Conservation (phyloP, 306 rosid species). For the Quercus suber region DNA sequence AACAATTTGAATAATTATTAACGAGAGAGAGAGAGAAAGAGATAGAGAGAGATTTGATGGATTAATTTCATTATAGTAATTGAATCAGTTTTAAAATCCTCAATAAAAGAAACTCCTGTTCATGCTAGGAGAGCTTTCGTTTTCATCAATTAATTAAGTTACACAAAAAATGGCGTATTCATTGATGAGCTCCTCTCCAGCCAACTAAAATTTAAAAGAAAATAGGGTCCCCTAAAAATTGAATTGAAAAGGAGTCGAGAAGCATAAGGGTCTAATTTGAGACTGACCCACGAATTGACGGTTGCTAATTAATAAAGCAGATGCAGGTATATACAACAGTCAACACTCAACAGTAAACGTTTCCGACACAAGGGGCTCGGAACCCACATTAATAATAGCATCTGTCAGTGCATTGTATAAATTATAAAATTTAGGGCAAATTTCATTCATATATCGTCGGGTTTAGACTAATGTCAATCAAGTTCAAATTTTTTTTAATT, state of each 20-base stretch:
- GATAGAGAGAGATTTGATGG: constrained; percentile 13
- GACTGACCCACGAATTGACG: constrained; percentile 20
- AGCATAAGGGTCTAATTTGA: constrained; percentile 23
- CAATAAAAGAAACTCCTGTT: too few species aligned
- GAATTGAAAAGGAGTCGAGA: constrained; percentile 9
- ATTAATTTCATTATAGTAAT: neutral
- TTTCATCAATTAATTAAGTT: constrained; percentile 26
- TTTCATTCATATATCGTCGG: fast-evolving
- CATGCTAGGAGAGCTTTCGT: constrained; percentile 2
- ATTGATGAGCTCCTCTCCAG: constrained; percentile 18
- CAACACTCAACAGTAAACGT: too few species aligned
- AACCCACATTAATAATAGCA: too few species aligned
- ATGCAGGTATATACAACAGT: too few species aligned
- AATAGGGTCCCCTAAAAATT: neutral
- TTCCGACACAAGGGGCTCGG: too few species aligned
- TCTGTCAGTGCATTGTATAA: too few species aligned
- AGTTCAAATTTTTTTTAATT: too few species aligned
- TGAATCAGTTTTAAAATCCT: too few species aligned
- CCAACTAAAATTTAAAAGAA: neutral
- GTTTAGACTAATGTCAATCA: too few species aligned
- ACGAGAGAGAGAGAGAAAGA: constrained; percentile 12
- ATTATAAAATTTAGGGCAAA: too few species aligned
- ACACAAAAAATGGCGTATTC: constrained; percentile 1
- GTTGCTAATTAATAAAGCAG: too few species aligned
- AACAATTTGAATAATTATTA: constrained; percentile 18